These are phyloP conservation scores for Candida manassasensis DNA, from an alignment of 805 yeast genomes.

Conservation along the genomic window DNA sequence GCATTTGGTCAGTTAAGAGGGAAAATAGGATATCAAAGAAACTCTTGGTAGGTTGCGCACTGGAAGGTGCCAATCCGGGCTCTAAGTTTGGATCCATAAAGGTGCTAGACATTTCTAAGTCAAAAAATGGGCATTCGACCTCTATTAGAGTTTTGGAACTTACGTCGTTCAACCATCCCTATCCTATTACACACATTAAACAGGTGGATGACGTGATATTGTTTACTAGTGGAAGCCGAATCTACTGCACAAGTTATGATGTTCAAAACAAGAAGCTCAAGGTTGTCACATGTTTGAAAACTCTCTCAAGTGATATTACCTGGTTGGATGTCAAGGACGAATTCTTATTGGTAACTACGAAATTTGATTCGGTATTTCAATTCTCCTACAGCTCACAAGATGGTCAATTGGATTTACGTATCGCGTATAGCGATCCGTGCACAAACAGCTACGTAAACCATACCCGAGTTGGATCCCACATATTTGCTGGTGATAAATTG, in stretches of 20 bases:
- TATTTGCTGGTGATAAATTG: constrained; percentile 32
- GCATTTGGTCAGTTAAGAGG: constrained; percentile 33
- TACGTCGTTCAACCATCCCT: constrained; percentile 25
- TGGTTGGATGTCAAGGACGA: constrained; percentile 18
- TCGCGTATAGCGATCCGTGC: constrained; percentile 25
- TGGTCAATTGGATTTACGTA: constrained; percentile 5
- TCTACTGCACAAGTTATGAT: constrained; percentile 32
- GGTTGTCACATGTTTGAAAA: constrained; percentile 19
- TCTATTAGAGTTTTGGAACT: constrained; percentile 25
- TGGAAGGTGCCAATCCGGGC: constrained; percentile 8
- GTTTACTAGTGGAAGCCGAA: constrained; percentile 25
- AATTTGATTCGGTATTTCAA: constrained; percentile 30
- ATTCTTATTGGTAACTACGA: constrained; percentile 24
- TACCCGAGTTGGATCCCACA: constrained; percentile 15
- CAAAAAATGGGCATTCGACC: constrained; percentile 10
- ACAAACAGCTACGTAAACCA: constrained; percentile 32
- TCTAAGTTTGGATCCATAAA: constrained; percentile 26
- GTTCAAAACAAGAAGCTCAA: constrained; percentile 27
- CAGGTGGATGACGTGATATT: constrained; percentile 31
- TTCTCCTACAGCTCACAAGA: constrained; percentile 15
- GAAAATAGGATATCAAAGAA: constrained; percentile 30
- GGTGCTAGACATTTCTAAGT: constrained; percentile 28
- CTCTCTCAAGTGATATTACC: constrained; percentile 27
- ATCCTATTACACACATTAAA: constrained; percentile 30
- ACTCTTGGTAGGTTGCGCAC: constrained; percentile 26